Evolutionary conservation across 495 filamentous ascomycete genomes (phyloP).

Genomic region (Tuber umbilicatum): DNA sequence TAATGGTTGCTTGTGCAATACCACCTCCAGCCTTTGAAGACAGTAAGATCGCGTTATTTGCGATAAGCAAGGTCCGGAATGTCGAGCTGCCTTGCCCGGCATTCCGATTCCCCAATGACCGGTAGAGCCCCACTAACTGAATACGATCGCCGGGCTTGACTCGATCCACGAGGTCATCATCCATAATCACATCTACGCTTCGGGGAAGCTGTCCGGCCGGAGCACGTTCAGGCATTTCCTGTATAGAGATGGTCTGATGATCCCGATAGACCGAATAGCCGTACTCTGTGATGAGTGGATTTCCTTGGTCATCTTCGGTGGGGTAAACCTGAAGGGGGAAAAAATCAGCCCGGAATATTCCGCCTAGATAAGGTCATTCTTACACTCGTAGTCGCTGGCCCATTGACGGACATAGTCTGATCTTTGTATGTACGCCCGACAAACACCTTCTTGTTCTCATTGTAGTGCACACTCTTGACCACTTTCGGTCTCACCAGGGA

Average conservation of each 20-base stretch:
- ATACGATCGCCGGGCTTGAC: slow-evolving; percentile 95
- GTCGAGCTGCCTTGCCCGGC: slow-evolving; percentile 76
- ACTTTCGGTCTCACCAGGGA: slow-evolving; percentile 94
- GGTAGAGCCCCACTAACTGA: slow-evolving; percentile 88
- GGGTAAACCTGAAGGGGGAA: slow-evolving; percentile 60
- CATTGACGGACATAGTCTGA: slow-evolving; percentile 91
- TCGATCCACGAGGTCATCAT: slow-evolving; percentile 92
- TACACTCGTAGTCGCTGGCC: slow-evolving; percentile 62
- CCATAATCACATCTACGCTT: slow-evolving; percentile 94
- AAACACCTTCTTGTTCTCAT: slow-evolving; percentile 75
- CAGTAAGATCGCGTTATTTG: slow-evolving; percentile 90
- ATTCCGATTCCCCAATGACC: slow-evolving; percentile 90
- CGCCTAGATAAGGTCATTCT: background rate
- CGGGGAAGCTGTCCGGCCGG: slow-evolving; percentile 93
- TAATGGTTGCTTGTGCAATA: slow-evolving; percentile 83
- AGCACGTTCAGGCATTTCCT: slow-evolving; percentile 98
- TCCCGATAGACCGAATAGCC: slow-evolving; percentile 93
- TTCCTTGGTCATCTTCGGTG: slow-evolving; percentile 80
- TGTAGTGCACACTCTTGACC: slow-evolving; percentile 94
- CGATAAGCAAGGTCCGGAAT: slow-evolving; percentile 87
- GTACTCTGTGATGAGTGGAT: slow-evolving; percentile 83
- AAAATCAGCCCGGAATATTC: background rate
- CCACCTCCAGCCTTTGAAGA: slow-evolving; percentile 95
- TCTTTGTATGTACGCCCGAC: slow-evolving; percentile 81
- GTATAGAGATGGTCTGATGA: slow-evolving; percentile 95